Base-by-base conservation (phyloP, 2,329 filamentous ascomycete genomes). In the Diplodia intermedia region DNA sequence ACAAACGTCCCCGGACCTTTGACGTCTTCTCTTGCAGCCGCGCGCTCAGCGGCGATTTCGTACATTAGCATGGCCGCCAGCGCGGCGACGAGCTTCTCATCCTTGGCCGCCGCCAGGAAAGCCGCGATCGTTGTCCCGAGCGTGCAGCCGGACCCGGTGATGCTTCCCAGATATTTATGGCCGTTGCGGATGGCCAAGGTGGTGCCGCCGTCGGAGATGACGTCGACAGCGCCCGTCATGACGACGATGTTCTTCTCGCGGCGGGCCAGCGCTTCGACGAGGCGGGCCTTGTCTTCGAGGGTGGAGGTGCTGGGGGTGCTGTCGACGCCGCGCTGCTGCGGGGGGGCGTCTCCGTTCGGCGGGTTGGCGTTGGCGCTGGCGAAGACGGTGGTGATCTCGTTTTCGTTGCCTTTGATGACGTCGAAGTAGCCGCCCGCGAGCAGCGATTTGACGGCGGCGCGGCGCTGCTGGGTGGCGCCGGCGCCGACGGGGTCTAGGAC, bases 361-460 rank as follows among this genome's bases (percentile, higher is more conserved):
- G 11, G 36, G 36, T 38, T 11, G 9, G 36, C 3, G 9, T 14
- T 52, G 60, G 12, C 23, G 31, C 86, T 29, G n/a, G 43, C 31
- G 43, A 15, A 63, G 0, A 94, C 88, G 2, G 91, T 89, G 57
- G 86, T 84, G 70, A 98, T 93, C 79, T 98, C 95, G 66, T 90
- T 89, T 76, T 96, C 92, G 79, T 98, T 98, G 60, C 94, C 94
- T 77, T 98, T 98, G 79, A 98, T 94, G 52, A 97, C 84, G 77
- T 92, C 88, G 73, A 97, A 91, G 78, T 92, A 92, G 49, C 93
- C 93, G 2, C 83, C 85, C 0, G 86, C 82, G 75, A 97, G 84
- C 47, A 98, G 86, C 1, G 85, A 85, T 69, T 88, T 87, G 33
- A 94, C 88, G 0, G 93, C 91, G 1, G 86, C 82, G 62, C 90